Evolutionary conservation across 2,329 filamentous ascomycete species (phyloP).

Genomic region (Fusarium incarnatum): DNA sequence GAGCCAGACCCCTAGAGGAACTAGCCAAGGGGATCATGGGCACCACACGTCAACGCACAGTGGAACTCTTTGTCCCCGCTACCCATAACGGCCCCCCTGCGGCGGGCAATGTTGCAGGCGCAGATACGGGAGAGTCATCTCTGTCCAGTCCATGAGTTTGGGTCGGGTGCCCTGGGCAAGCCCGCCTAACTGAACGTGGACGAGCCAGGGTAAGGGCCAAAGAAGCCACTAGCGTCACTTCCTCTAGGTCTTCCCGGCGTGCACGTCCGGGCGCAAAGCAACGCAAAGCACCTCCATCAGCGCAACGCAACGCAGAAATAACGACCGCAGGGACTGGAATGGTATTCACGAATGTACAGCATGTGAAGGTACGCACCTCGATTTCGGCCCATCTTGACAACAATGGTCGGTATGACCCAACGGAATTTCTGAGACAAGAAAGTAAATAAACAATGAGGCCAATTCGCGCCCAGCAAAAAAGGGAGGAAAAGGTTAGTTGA

Average conservation of each 20-base stretch:
- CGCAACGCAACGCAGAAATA: conserved; percentile 14
- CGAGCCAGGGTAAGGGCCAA: conserved; percentile 17
- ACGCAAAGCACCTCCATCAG: neutral
- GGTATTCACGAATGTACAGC: conserved; percentile 37
- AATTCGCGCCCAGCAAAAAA: conserved; percentile 15
- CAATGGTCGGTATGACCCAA: conserved; percentile 29
- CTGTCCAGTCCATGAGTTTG: conserved; percentile 11
- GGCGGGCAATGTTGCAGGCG: conserved; percentile 26
- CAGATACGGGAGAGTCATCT: conserved; percentile 1
- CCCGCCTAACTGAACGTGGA: conserved; percentile 9
- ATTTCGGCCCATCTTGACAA: conserved; percentile 63
- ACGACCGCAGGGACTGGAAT: conserved; percentile 38
- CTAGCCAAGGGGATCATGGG: conserved; percentile 34
- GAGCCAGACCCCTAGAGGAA: conserved; percentile 26
- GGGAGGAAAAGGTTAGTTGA: conserved; percentile 16
- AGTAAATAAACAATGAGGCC: conserved; percentile 2
- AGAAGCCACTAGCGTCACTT: conserved; percentile 23
- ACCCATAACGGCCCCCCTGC: conserved; percentile 32
- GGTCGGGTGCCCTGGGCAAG: conserved; percentile 15
- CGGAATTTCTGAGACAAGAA: conserved; percentile 42
- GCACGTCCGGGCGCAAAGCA: conserved; percentile 18
- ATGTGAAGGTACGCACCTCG: conserved; percentile 59
- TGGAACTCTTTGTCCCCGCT: conserved; percentile 32
- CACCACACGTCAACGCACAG: conserved; percentile 26
- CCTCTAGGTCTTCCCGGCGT: conserved; percentile 9